Base-by-base conservation (phyloP, 805 yeast genomes). In the Trichomonascus vanleenenianus region DNA sequence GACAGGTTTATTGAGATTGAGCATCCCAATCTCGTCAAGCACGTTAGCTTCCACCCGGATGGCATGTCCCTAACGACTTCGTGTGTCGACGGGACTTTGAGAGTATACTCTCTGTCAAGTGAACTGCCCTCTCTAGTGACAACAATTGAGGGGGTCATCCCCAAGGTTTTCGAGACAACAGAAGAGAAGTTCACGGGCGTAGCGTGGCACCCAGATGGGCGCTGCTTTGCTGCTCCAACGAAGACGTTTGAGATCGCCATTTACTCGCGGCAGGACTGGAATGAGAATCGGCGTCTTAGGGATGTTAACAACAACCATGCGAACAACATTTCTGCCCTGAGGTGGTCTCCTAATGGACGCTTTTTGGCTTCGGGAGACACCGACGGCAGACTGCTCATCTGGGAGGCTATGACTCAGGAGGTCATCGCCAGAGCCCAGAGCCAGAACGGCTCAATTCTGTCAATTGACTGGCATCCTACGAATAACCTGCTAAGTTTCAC, bases 161-260 rank as follows among this genome's bases (percentile, higher is more conserved):
- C 68, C 1, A 15, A 50, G n/a, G 43, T 60, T 7, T 47, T 45
- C n/a, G 49, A 50, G n/a, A 52, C 48, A 3, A 72, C 68, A 34
- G 70, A 68, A 55, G 62, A 75, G 37, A 58, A 75, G 1, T 64
- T 80, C 20, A 72, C 85, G 0, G 73, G 73, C 36, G 72, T 79
- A 2, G 75, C 74, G 32, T 87, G 95, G 95, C 76, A 79, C 46
- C 76, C 83, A 2, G 70, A 73, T 44, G 95, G 95, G 14, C 75
- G 75, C 44, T 61, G 68, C n/a, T 67, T 87, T 40, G 86, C 88
- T 2, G 56, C 85, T 15, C 88, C 95, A 2, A 67, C 82, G 5
- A 65, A 68, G 32, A 65, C 60, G 8, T 55, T 57, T 30, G 61
- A 58, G 12, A 47, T 65, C 15, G 59, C 56, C 2, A 49, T 66